Base-by-base conservation (phyloP, 805 yeast species). In the Yarrowia deformans region DNA sequence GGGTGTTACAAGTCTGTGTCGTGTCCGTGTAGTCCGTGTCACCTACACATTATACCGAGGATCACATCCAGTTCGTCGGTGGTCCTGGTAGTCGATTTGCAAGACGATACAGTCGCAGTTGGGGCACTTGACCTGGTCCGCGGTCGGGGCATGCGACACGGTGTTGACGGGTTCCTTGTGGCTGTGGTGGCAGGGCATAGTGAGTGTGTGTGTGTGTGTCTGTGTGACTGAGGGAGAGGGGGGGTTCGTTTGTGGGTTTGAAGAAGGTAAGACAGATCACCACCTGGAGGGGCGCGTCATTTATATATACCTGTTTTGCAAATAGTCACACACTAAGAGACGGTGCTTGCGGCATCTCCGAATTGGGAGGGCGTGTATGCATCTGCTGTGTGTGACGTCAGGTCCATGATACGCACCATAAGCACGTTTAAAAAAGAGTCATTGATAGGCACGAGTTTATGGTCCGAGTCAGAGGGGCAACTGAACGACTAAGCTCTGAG, bases 101-200 rank as follows among this genome's bases (percentile, higher is more conserved):
- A 60, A 32, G 5, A 60, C 66, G 52, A 60, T 60, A 45, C 66
- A 60, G 52, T 60, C 66, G 16, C 66, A 60, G 66, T 60, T 45
- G 42, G 66, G 66, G 42, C 66, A 60, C 34, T 60, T 60, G 52
- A 60, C 52, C 66, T 60, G 66, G 66, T 60, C 66, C 3, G 66
- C 66, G 1, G 66, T 60, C 7, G 66, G 66, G 32, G 50, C 37
- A n/a, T 60, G 52, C 52, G 66, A n/a, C 16, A 34, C 52, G 10
- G 50, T 60, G 66, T 45, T 34, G 52, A 43, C 34, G 40, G 50
- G 66, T 10, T 43, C 3, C 23, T 34, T 56, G 13, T 23, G 29
- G 29, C 29, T 23, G 42, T 60, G 52, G 42, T 43, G 50, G 52
- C 63, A 56, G 37, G 63, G 63, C 63, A 56, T 54, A 29, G 45